These are phyloP conservation scores for Porogramme epimiltina DNA, from an alignment of 1,284 basidiomycete species.

Conservation along the genomic window DNA sequence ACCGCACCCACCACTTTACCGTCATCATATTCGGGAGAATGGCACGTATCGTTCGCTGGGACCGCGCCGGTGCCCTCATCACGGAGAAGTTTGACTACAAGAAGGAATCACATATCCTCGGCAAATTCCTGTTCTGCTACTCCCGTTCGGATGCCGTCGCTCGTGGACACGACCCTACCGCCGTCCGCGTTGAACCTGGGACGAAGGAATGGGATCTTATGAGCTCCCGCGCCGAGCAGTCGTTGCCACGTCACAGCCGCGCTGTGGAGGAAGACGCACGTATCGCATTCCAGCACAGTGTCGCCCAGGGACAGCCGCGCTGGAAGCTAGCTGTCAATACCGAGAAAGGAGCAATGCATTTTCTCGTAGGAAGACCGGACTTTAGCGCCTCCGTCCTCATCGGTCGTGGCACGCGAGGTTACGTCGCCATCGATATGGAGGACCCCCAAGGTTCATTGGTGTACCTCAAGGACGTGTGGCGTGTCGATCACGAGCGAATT, in stretches of 20 bases:
- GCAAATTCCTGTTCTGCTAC: conserved; percentile 18
- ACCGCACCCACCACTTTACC: background rate
- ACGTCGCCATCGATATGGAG: conserved; percentile 9
- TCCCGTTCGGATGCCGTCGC: background rate
- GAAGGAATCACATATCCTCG: conserved; percentile 2
- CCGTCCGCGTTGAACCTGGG: background rate
- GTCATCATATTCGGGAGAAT: background rate
- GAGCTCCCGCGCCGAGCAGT: background rate
- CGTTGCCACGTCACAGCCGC: too few species aligned
- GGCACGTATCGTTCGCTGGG: background rate
- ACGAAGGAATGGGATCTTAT: conserved; percentile 5
- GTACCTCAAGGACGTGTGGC: conserved; percentile 30
- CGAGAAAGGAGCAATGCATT: background rate
- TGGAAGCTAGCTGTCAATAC: conserved; percentile 3
- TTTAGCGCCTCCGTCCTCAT: conserved; percentile 2
- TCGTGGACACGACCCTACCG: conserved; percentile 17
- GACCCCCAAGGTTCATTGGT: conserved; percentile 6
- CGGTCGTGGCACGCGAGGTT: conserved; percentile 7
- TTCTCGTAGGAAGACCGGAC: conserved; percentile 10
- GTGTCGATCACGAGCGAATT: conserved; percentile 15
- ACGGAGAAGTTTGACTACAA: background rate
- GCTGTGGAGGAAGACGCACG: too few species aligned
- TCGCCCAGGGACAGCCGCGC: conserved; percentile 4
- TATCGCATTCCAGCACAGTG: too few species aligned
- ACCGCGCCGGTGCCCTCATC: background rate